Conservation (phyloP, 129 eudicot species). For the Centaurea solstitialis region DNA sequence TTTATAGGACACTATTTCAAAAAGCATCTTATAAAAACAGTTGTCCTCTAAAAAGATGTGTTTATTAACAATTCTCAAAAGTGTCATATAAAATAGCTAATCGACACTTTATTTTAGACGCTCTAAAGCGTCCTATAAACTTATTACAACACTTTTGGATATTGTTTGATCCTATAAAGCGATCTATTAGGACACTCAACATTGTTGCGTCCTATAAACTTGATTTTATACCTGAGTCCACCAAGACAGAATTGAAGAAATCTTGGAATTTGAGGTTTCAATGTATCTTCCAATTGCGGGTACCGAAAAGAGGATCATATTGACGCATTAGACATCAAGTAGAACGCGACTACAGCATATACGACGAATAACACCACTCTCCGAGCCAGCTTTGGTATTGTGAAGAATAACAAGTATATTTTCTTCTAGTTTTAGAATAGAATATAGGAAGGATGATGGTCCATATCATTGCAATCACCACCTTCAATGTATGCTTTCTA, state of each 20-base stretch:
- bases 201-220: no score
- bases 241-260: slow-evolving; percentile 67
- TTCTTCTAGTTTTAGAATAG: slow-evolving; percentile 71
- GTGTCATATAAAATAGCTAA: no score
- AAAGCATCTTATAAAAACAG: no score
- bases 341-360: slow-evolving; percentile 85
- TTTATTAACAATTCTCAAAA: no score
- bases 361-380: slow-evolving; percentile 98
- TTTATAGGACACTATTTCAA: no score
- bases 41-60: no score
- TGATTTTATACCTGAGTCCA: slow-evolving; percentile 65
- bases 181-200: no score
- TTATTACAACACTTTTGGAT: no score
- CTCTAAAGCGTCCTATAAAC: no score
- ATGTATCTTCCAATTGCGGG: slow-evolving; percentile 93
- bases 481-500: slow-evolving; percentile 52
- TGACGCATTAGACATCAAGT: slow-evolving; percentile 85
- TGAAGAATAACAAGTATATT: slow-evolving; percentile 71
- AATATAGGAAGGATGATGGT: slow-evolving; percentile 71
- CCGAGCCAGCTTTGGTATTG: slow-evolving; percentile 74
- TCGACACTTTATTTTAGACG: no score
- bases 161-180: no score
- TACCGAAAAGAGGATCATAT: slow-evolving; percentile 84
- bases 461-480: slow-evolving; percentile 77
- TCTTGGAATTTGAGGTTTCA: slow-evolving; percentile 78